Evolutionary conservation across 371 early-diverging fungal genomes (phyloP).

Genomic region (Basidiobolus heterosporus): DNA sequence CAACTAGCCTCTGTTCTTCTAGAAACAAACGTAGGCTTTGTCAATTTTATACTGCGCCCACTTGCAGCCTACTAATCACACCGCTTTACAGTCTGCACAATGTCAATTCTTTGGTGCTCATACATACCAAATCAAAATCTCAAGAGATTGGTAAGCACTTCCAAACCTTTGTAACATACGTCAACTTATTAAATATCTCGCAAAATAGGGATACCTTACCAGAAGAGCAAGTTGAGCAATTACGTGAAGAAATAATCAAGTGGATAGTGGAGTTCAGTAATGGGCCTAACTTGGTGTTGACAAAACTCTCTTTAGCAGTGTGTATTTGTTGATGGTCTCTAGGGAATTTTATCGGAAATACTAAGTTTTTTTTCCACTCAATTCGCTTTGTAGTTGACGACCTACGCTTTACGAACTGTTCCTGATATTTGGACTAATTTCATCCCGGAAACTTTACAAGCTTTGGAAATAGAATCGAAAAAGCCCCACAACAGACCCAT

Average conservation of each 20-base stretch:
- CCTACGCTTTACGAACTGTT: constrained; percentile 43
- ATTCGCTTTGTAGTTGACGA: constrained; percentile 28
- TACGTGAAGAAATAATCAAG: constrained; percentile 38
- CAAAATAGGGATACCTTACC: constrained; percentile 33
- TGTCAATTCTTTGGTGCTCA: constrained; percentile 74
- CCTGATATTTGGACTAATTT: constrained; percentile 44
- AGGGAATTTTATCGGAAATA: too few species aligned
- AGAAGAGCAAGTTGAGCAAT: constrained; percentile 34
- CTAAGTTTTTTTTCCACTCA: neutral
- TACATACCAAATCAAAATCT: constrained; percentile 62
- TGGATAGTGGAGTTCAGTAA: constrained; percentile 37
- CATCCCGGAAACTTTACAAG: constrained; percentile 25
- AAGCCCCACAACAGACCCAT: constrained; percentile 11
- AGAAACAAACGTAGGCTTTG: constrained; percentile 11
- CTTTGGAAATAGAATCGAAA: constrained; percentile 22
- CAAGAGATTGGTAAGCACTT: constrained; percentile 48
- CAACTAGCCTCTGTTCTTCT: constrained; percentile 39
- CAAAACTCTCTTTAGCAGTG: constrained; percentile 60
- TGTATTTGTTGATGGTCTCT: constrained; percentile 8
- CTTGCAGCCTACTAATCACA: neutral
- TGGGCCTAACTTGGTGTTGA: constrained; percentile 46
- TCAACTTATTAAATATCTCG: neutral
- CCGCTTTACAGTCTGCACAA: constrained; percentile 26
- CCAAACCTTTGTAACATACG: neutral
- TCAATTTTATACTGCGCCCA: too few species aligned